Percentiles rank a stretch among this genome's conserved stretches.
Conservation (phyloP, 805 yeast species). For the Kuraishia piskuri region DNA sequence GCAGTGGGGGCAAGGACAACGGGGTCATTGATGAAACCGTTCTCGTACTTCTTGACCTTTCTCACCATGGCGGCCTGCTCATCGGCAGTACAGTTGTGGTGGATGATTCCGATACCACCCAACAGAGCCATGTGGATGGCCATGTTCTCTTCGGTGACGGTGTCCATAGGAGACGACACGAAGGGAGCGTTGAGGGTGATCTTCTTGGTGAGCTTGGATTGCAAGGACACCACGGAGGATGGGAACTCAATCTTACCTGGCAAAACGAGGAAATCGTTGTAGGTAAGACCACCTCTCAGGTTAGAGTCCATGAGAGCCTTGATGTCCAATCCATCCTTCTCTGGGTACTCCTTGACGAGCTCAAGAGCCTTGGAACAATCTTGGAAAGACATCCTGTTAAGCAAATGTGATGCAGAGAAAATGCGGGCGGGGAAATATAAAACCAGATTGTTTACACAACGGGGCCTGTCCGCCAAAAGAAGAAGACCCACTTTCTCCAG, state of each 20-base stretch:
- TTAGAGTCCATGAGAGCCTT: constrained; percentile 83
- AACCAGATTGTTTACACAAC: neutral
- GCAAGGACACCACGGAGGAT: constrained; percentile 67
- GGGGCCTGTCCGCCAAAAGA: constrained; percentile 1
- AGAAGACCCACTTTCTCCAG: neutral
- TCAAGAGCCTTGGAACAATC: constrained; percentile 58
- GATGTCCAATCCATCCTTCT: constrained; percentile 81
- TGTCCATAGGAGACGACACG: constrained; percentile 98
- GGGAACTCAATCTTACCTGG: constrained; percentile 94
- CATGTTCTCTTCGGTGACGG: constrained; percentile 96
- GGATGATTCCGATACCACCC: constrained; percentile 98
- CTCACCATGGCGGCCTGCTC: constrained; percentile 98
- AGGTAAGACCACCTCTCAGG: constrained; percentile 91
- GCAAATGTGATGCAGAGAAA: neutral
- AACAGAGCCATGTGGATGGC: constrained; percentile 97
- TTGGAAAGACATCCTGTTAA: constrained; percentile 8
- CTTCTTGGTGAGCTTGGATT: constrained; percentile 83
- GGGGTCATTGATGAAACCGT: constrained; percentile 95
- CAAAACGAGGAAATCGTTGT: constrained; percentile 89
- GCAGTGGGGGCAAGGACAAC: constrained; percentile 69
- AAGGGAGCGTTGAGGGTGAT: constrained; percentile 90
- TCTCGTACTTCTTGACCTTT: constrained; percentile 93
- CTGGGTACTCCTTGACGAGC: constrained; percentile 52
- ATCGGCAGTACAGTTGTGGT: constrained; percentile 93
- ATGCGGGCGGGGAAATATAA: neutral